A percentile compares a stretch with the other conserved stretches of the same genome.
phyloP scores from a whole-genome alignment of 2,329 filamentous ascomycete species.

The Penicillium sclerotigenum region DNA sequence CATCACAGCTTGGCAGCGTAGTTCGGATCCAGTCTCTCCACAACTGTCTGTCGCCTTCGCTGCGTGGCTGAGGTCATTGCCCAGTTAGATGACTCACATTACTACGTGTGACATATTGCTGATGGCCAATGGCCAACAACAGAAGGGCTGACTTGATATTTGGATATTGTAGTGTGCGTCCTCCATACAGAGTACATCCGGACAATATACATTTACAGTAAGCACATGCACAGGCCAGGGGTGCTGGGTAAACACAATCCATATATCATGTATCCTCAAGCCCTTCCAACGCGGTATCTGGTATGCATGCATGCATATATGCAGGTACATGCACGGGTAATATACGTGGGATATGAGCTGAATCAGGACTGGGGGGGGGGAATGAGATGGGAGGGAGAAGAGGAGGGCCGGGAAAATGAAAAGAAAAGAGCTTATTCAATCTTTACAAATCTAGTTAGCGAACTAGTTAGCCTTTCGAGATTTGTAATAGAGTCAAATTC shows the following conservation, averaged over 20 bases:
- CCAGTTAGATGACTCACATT: background rate
- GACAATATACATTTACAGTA: background rate
- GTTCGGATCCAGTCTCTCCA: background rate
- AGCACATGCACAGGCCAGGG: background rate
- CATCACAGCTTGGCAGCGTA: background rate
- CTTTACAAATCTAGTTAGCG: background rate
- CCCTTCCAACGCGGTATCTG: background rate
- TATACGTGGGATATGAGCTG: conserved; percentile 2
- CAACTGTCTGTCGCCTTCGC: background rate
- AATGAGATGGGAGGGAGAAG: background rate
- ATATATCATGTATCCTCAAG: background rate
- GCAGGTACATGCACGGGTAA: conserved; percentile 20
- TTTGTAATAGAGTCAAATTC: background rate
- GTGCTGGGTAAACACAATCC: background rate
- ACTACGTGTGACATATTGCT: background rate
- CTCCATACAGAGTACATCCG: background rate
- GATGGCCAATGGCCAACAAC: background rate
- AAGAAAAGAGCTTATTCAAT: background rate
- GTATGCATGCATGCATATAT: conserved; percentile 18
- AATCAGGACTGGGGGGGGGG: background rate
- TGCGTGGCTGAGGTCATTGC: background rate
- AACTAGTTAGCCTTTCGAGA: background rate
- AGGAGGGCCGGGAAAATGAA: background rate
- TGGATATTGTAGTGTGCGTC: background rate
- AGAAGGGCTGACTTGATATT: background rate